phyloP scores from a whole-genome alignment of 129 eudicot genomes.

The Flaveria ramosissima region DNA sequence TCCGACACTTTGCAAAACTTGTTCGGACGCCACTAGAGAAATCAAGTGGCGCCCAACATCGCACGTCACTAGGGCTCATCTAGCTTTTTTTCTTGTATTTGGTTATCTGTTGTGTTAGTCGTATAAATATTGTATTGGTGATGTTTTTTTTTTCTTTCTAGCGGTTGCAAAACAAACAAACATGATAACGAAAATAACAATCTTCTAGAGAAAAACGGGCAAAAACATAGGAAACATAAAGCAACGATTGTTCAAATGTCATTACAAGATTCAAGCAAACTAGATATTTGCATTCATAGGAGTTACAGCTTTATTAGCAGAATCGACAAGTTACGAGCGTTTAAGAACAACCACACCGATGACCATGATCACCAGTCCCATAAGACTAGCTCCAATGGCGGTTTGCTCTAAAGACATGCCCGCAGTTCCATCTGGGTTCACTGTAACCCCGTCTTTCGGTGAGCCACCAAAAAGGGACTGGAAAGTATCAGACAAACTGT shows the following conservation, averaged over 20 bases:
- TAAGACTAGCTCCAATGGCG: conserved; percentile 45
- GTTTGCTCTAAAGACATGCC: conserved; percentile 26
- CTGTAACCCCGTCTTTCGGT: conserved; percentile 19
- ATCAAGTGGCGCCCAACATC: too few relatives aligned
- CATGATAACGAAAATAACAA: neutral
- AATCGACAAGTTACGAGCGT: conserved; percentile 56
- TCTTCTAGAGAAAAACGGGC: neutral
- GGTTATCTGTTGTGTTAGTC: too few relatives aligned
- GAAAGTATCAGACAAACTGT: conserved; percentile 56
- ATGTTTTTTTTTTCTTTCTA: too few relatives aligned
- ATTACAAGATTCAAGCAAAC: conserved; percentile 18
- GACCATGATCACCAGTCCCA: conserved; percentile 77
- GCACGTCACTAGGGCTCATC: too few relatives aligned
- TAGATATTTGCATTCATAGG: conserved; percentile 7
- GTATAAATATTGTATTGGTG: too few relatives aligned
- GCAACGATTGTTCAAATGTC: neutral
- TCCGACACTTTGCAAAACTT: too few relatives aligned
- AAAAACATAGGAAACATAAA: conserved; percentile 5
- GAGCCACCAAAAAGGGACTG: conserved; percentile 50
- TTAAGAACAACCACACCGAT: conserved; percentile 56
- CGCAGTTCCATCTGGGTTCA: conserved; percentile 45
- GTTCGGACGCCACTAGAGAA: too few relatives aligned
- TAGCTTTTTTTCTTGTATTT: too few relatives aligned
- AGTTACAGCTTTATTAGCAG: conserved; percentile 10
- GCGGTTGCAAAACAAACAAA: neutral